These are phyloP conservation scores for Murraya paniculata DNA, from an alignment of 345 rosid species.

Conservation along the genomic window DNA sequence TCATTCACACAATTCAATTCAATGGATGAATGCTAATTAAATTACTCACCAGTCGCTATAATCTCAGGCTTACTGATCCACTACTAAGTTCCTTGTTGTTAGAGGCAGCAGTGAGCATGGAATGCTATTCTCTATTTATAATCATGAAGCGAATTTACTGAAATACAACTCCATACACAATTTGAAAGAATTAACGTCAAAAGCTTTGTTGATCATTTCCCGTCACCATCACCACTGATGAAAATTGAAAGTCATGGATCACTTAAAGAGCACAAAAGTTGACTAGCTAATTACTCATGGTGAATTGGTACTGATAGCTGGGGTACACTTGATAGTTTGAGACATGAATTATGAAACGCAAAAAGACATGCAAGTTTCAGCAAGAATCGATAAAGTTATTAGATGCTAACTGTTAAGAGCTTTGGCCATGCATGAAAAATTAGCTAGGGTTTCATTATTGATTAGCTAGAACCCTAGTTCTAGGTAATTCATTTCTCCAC, in stretches of 20 bases:
- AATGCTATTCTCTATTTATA: too few species aligned
- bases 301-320: constrained; percentile 1
- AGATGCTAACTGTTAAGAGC: background rate
- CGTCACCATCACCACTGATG: background rate
- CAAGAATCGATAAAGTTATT: constrained; percentile 6
- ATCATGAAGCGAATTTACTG: too few species aligned
- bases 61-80: too few species aligned
- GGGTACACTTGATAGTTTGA: background rate
- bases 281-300: background rate
- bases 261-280: background rate
- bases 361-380: constrained; percentile 17
- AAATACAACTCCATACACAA: too few species aligned
- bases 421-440: constrained; percentile 7
- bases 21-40: too few species aligned
- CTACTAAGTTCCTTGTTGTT: too few species aligned
- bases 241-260: background rate
- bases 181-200: too few species aligned
- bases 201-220: background rate
- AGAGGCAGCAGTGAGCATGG: too few species aligned
- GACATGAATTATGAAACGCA: background rate
- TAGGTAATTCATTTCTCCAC: constrained; percentile 9
- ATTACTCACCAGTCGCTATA: too few species aligned
- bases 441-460: background rate
- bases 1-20: too few species aligned
- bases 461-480: constrained; percentile 17